Evolutionary conservation across 148 eudicot species (phyloP), one percentile per base, ranked within the genome.

Genomic region (Oxyria digyna): DNA sequence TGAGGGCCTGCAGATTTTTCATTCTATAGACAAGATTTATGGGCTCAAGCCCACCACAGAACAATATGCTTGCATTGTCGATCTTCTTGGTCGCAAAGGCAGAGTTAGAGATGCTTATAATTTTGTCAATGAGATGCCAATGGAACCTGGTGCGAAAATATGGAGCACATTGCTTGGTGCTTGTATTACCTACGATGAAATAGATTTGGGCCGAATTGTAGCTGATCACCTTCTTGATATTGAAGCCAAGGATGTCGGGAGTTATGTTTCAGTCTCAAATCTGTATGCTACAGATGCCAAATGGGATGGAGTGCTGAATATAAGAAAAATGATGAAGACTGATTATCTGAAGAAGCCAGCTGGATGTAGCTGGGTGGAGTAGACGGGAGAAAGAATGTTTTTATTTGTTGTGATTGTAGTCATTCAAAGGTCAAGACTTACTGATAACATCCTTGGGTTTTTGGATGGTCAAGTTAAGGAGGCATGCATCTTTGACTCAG

Each of bases 41-140:
- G 77, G 77, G 69, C 62, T 85, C 52, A 74, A 75, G 72, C 85
- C 85, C 35, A 80, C 85, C 49, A 76, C 77, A 73, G 92, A 87
- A 76, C 96, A 87, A 21, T 81, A 85, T 82, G 85, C 89, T 64
- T 85, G 91, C 73, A 71, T 85, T 68, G 89, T 83, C 29, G 96
- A 89, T 83, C 89, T 89, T 63, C 88, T 89, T 65, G 85, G 89
- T 62, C 85, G 92, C 48, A 82, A 72, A 54, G 96, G 96, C 14
- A 80, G 80, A 71, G 74, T 85, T 63, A 73, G 72, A 52, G 72
- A 70, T 50, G 96, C 92, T 23, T 87, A 83, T 67, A 69, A 69
- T 63, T 80, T 89, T 76, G 77, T 82, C 33, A 79, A 55, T 38
- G 69, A 75, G 62, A 85, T 87, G 91, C 92, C 92, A 17, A 17